phyloP scores from a whole-genome alignment of 2,329 filamentous ascomycete species.

The Cryphonectria japonica region DNA sequence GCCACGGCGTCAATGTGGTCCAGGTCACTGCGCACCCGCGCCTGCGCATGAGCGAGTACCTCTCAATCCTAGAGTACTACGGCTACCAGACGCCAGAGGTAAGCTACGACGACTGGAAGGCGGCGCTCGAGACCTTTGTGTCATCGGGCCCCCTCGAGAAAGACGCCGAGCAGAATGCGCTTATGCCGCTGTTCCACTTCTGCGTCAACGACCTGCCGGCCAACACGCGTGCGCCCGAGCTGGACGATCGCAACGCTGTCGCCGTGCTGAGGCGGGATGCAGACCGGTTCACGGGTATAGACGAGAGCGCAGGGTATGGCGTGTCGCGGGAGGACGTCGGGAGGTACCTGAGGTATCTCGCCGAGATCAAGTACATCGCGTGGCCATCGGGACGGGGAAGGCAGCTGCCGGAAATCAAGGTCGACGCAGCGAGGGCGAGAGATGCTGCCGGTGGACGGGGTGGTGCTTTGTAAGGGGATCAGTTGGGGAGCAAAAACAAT shows the following conservation, averaged over 20 bases:
- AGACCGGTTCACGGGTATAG: constrained; percentile 56
- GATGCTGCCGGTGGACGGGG: constrained; percentile 36
- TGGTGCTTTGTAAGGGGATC: constrained; percentile 30
- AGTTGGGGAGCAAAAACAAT: not conserved
- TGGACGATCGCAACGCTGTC: constrained; percentile 73
- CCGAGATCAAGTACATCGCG: constrained; percentile 65
- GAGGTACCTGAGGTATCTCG: constrained; percentile 65
- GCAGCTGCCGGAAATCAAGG: constrained; percentile 38
- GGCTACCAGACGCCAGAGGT: constrained; percentile 72
- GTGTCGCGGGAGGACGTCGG: constrained; percentile 66
- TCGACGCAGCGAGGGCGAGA: constrained; percentile 34
- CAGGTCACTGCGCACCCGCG: constrained; percentile 83
- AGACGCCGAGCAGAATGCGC: constrained; percentile 68
- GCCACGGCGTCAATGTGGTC: constrained; percentile 58
- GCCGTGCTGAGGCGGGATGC: constrained; percentile 66
- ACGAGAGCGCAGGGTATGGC: constrained; percentile 49
- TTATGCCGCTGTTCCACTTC: constrained; percentile 77
- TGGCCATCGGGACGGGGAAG: constrained; percentile 44
- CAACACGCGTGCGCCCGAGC: constrained; percentile 71
- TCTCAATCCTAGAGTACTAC: constrained; percentile 71
- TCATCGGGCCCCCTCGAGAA: constrained; percentile 57
- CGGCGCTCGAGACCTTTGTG: constrained; percentile 70
- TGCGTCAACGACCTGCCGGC: constrained; percentile 71
- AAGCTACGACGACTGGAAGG: constrained; percentile 70
- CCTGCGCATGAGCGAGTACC: constrained; percentile 76